Percentiles rank a stretch among this genome's conserved stretches.
Conservation (phyloP, 495 filamentous ascomycete species). For the Oidiodendron maius region DNA sequence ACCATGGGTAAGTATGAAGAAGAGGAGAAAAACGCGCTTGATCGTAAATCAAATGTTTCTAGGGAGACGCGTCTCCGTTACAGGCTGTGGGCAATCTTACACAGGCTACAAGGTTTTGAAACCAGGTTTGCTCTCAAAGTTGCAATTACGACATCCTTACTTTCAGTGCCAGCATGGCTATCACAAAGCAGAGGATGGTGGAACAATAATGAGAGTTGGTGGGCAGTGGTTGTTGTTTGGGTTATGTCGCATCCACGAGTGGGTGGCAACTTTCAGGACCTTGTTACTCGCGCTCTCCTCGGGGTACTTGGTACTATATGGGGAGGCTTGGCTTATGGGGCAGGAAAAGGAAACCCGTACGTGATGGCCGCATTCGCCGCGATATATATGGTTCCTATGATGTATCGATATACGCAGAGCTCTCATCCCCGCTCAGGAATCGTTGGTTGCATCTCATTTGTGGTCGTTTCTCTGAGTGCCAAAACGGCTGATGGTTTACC, state of each 20-base stretch:
- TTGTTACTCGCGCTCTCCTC: constrained; percentile 40
- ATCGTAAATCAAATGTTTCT: constrained; percentile 19
- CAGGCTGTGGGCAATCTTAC: constrained; percentile 39
- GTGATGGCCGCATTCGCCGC: constrained; percentile 50
- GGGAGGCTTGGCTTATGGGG: constrained; percentile 45
- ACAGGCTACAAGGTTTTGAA: constrained; percentile 52
- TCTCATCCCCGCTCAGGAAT: constrained; percentile 39
- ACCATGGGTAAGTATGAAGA: constrained; percentile 23
- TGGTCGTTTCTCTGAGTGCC: constrained; percentile 44
- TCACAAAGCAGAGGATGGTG: constrained; percentile 39
- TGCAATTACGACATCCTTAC: constrained; percentile 37
- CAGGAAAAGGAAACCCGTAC: constrained; percentile 43
- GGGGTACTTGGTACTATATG: constrained; percentile 45
- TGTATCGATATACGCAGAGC: constrained; percentile 51
- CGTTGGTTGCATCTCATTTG: constrained; percentile 45
- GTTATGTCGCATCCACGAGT: constrained; percentile 54
- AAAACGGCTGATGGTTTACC: constrained; percentile 27
- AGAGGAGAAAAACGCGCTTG: constrained; percentile 18
- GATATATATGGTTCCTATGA: constrained; percentile 51
- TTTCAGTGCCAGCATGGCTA: constrained; percentile 50
- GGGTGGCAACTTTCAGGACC: constrained; percentile 49
- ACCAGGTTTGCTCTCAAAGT: constrained; percentile 53
- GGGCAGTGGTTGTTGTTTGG: constrained; percentile 52
- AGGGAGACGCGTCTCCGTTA: constrained; percentile 33
- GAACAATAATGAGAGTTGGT: constrained; percentile 48